Evolutionary conservation across 2,329 filamentous ascomycete genomes (phyloP), one percentile per base, ranked within the genome.

Genomic region (Herpotrichia juniperi): DNA sequence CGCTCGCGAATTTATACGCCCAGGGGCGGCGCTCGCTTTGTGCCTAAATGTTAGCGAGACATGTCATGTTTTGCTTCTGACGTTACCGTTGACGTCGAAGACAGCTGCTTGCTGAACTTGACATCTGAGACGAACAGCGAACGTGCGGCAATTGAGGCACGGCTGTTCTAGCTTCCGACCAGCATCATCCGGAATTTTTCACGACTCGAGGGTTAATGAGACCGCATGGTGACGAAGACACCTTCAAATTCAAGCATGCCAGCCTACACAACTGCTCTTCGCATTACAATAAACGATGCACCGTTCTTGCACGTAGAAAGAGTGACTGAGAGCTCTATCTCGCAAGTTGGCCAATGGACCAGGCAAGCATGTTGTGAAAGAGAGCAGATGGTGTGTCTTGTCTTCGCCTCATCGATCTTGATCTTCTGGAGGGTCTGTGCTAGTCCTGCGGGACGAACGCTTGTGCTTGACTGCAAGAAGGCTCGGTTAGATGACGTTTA

Each of bases 61-160:
- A 54, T 47, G 50, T 34, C 46, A 54, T 50, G 58, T 62, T 58
- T 62, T 39, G 58, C 44, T 37, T 42, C 46, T 35, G 31, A 47
- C 42, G 21, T 34, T 52, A 53, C 55, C 46, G 19, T 40, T 24
- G 19, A 32, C 19, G 46, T 53, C 53, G 50, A 51, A 30, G 54
- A 45, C 35, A 47, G 7, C 34, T 31, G 50, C 55, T 53, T 50
- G 53, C 47, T 42, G 47, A 46, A 47, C 54, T 48, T 44, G 59
- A 57, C 30, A 43, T 37, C 54, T 64, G 61, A 64, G 59, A 66
- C 63, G 60, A 62, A 63, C 60, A 46, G 50, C 53, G 59, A 43
- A 45, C 54, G 58, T 59, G 57, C 48, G 49, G 44, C 39, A 51
- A 25, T 32, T 42, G 49, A 42, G 46, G 31, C 43, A 49, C 55